Base-by-base conservation (phyloP, 2,329 filamentous ascomycete species). In the Tolypocladium nubicola region DNA sequence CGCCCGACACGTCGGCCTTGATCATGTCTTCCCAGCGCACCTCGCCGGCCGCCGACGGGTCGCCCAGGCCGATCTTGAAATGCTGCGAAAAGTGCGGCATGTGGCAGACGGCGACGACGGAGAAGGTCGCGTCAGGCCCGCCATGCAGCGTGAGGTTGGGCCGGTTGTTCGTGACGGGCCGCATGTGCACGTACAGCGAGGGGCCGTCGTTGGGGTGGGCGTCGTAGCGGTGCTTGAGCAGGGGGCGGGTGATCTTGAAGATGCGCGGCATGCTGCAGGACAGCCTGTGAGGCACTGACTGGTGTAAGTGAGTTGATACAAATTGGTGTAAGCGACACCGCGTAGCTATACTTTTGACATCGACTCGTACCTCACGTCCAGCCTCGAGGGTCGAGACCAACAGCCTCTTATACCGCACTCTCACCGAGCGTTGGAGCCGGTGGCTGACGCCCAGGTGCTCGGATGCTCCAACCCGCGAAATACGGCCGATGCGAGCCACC, bases 1-100 rank as follows among this genome's bases (percentile, higher is more conserved):
- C 55, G 3, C 60, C 55, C 13, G 52, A 54, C 4, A 14, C 23
- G 40, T 53, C 54, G 21, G 26, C 40, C 50, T 21, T 39, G 21
- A 2, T 16, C 54, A 58, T 30, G n/a, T 49, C 54, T 30, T 58
- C 57, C 57, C 57, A 58, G n/a, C 50, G 35, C n/a, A 47, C 49
- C 7, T 16, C 26, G 30, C n/a, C 55, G n/a, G 21, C n/a, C 33
- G 39, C 23, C 7, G 52, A 54, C 23, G 56, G 47, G 35, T 56
- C 50, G 54, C 56, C 59, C 19, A 61, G 43, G 37, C 56, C 55
- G 19, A 61, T 53, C 30, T 54, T 50, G 58, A 52, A 57, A 19
- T 50, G 14, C 5, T 10, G 26, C 21, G 53, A 53, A 23, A 59
- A 39, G 37, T 30, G 37, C 23, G 59, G 47, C 21, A 56, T 35